A percentile compares a stretch with the other conserved stretches of the same genome.
Conservation (phyloP, 192 early-diverging fungal species). For the Mortierella alpina region DNA sequence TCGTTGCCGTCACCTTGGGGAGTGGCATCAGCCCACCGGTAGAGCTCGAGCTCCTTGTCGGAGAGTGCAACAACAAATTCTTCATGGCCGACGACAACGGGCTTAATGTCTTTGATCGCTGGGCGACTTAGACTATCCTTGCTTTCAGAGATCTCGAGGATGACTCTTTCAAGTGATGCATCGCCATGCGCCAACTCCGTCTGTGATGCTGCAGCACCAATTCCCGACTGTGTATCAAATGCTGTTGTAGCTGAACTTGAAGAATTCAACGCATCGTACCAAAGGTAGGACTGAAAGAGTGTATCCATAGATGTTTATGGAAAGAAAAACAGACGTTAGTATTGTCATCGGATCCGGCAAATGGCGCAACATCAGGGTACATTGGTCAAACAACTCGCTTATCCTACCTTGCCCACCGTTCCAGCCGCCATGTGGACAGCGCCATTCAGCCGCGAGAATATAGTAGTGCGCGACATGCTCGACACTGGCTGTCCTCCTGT, state of each 20-base stretch:
- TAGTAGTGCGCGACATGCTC: slow-evolving; percentile 16
- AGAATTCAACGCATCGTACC: background rate
- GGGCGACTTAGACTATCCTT: background rate
- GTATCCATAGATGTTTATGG: background rate
- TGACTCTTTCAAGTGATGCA: background rate
- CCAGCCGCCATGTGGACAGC: slow-evolving; percentile 35
- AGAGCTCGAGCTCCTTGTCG: slow-evolving; percentile 15
- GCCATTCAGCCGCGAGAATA: slow-evolving; percentile 27
- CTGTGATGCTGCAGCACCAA: no score
- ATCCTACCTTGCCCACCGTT: slow-evolving; percentile 19
- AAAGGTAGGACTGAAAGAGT: background rate
- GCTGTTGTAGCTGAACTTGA: no score
- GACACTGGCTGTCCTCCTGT: slow-evolving; percentile 19
- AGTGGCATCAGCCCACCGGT: slow-evolving; percentile 16
- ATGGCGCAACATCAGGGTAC: no score
- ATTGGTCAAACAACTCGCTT: background rate
- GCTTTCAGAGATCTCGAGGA: background rate
- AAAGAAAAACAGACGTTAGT: background rate
- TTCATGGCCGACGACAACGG: slow-evolving; percentile 12
- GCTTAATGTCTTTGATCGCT: slow-evolving; percentile 28
- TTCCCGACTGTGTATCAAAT: no score
- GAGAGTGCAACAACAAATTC: slow-evolving; percentile 31
- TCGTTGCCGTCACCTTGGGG: background rate
- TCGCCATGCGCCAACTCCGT: background rate
- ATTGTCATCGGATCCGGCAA: background rate